Evolutionary conservation across 176 grass and related monocot species (phyloP), one percentile per base, ranked within the genome.

Genomic region (Phragmites australis): DNA sequence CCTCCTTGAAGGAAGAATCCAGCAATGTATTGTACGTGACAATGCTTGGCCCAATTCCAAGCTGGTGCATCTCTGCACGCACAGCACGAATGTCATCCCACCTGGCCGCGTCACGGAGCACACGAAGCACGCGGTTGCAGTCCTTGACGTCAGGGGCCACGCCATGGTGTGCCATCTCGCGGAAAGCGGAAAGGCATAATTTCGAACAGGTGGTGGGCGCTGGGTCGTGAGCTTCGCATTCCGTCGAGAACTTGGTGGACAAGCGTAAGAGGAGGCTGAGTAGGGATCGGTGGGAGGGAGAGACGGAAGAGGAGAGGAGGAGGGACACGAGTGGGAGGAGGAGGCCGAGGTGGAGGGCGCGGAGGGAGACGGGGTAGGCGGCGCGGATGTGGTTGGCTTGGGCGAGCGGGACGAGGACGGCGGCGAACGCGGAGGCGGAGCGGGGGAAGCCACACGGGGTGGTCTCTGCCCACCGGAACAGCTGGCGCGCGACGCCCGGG

Each of bases 381-480:
- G 78, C 74, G 47, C 30, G 56, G 72, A 78, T 78, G 77, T 55
- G 70, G 78, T 79, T 21, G 80, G 88, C 75, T 4, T 80, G 73
- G 15, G 70, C 71, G 32, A 97, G 89, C 49, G 90, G 87, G 61
- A 81, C 37, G 26, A 97, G 87, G 71, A 93, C 82, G 64, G 94
- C 81, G 30, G 83, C 82, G 74, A 89, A 93, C 45, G 94, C 84
- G 25, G 77, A 65, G 8, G 80, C 78, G 70, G 91, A 90, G 81
- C 57, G 89, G 3, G 84, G 84, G 78, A 97, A 97, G 63, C 87
- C 87, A 8, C 42, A 47, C 46, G 70, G 82, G 65, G 74, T 97
- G 89, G 9, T 31, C 80, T 97, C 91, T 64, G 94, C 94, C 94
- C 91, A 97, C 78, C 90, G 65, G 77, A 97, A 93, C 58, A 97